A percentile compares a stretch with the other conserved stretches of the same genome.
These are phyloP conservation scores for Picochlorum sp. DNA, from an alignment of 139 green algal genomes.

Conservation along the genomic window DNA sequence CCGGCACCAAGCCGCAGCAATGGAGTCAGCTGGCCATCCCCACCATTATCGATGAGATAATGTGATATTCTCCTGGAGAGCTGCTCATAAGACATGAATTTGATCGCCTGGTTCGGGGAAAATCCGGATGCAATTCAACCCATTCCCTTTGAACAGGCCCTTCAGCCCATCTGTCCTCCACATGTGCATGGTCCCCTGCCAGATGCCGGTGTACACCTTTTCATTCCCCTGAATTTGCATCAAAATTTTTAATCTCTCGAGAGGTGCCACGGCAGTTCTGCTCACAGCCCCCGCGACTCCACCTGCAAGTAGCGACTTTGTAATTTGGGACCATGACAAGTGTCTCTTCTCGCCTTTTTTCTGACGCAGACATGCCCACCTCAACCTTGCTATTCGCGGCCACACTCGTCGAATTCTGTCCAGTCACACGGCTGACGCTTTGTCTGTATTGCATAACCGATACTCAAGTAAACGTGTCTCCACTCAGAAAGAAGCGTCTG, in stretches of 20 bases:
- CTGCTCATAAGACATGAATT: slow-evolving; percentile 97
- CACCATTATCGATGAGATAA: slow-evolving; percentile 49
- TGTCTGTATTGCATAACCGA: slow-evolving; percentile 1
- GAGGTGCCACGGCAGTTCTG: slow-evolving; percentile 91
- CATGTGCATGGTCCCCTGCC: slow-evolving; percentile 80
- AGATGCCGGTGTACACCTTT: slow-evolving; percentile 81
- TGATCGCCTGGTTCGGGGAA: slow-evolving; percentile 96
- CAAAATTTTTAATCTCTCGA: slow-evolving; percentile 95
- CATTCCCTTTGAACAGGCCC: slow-evolving; percentile 95
- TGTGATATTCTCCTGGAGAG: slow-evolving; percentile 49
- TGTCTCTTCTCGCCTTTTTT: slow-evolving; percentile 10
- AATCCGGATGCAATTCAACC: slow-evolving; percentile 96
- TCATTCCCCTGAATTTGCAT: slow-evolving; percentile 93
- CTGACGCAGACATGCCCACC: neutral
- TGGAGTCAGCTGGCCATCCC: slow-evolving; percentile 81
- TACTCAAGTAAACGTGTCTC: no score
- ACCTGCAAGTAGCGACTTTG: slow-evolving; percentile 74
- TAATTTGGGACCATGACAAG: slow-evolving; percentile 44
- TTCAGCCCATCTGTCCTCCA: slow-evolving; percentile 66
- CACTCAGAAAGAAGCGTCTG: neutral
- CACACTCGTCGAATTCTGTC: neutral
- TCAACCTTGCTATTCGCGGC: neutral
- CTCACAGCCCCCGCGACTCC: slow-evolving; percentile 87
- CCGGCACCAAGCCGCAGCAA: slow-evolving; percentile 74
- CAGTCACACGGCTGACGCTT: neutral